phyloP scores from a whole-genome alignment of 1,139 yeast species.

The Wickerhamomyces sp. region DNA sequence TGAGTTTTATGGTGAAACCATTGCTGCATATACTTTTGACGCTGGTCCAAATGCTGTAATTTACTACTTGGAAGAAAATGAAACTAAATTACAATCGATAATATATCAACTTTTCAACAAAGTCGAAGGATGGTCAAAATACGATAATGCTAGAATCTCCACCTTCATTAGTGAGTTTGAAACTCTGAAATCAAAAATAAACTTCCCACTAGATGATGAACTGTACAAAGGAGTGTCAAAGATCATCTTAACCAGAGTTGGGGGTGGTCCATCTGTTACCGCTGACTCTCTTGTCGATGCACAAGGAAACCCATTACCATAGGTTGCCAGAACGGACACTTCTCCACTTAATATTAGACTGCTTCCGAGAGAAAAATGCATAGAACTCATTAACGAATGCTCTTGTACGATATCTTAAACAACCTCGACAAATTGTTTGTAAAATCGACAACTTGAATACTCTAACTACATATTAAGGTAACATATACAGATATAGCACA shows the following conservation, averaged over 20 bases:
- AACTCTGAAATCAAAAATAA: conserved; percentile 31
- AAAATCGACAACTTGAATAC: no score
- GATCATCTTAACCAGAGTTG: conserved; percentile 79
- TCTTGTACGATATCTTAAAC: no score
- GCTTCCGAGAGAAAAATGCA: not conserved
- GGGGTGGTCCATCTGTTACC: conserved; percentile 74
- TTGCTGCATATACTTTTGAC: conserved; percentile 96
- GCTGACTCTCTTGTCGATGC: conserved; percentile 48
- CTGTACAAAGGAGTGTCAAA: conserved; percentile 69
- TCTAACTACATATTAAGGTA: no score
- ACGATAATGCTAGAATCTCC: conserved; percentile 22
- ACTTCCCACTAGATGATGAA: conserved; percentile 42
- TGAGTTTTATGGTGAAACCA: conserved; percentile 52
- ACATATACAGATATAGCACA: no score
- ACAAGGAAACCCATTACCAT: conserved; percentile 36
- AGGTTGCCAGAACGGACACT: not conserved
- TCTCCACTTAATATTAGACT: not conserved
- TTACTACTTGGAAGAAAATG: conserved; percentile 76
- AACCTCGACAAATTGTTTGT: no score
- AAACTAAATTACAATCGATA: conserved; percentile 57
- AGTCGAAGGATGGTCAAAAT: conserved; percentile 67
- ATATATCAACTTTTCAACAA: conserved; percentile 48
- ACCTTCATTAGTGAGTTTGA: conserved; percentile 31
- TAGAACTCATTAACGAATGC: no score
- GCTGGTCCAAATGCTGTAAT: conserved; percentile 99